These are phyloP conservation scores for Fusarium tanahbumbuense DNA, from an alignment of 2,329 filamentous ascomycete species.

Conservation along the genomic window DNA sequence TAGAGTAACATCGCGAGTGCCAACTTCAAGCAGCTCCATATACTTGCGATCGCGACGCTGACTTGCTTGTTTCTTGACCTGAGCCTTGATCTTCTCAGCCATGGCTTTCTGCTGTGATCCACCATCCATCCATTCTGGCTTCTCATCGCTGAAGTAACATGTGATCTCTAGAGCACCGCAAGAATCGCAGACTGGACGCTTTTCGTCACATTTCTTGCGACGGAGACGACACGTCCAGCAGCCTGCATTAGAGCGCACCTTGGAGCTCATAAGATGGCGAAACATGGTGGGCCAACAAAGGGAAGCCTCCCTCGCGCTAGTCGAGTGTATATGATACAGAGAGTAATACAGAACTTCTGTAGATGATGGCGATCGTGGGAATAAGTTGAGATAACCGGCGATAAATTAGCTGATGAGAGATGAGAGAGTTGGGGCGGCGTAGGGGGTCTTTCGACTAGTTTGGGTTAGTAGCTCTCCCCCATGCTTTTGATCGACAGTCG, in stretches of 20 bases:
- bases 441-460: slow-evolving; percentile 19
- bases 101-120: slow-evolving; percentile 61
- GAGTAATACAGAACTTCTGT: background rate
- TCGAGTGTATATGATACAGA: background rate
- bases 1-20: slow-evolving; percentile 47
- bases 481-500: slow-evolving; percentile 31
- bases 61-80: slow-evolving; percentile 66
- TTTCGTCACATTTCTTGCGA: slow-evolving; percentile 71
- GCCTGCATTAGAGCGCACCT: slow-evolving; percentile 58
- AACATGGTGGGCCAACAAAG: slow-evolving; percentile 39
- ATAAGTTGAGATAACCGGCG: slow-evolving; percentile 4
- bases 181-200: slow-evolving; percentile 61
- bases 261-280: slow-evolving; percentile 47
- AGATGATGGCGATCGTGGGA: background rate
- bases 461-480: slow-evolving; percentile 24
- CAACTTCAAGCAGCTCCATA: slow-evolving; percentile 55
- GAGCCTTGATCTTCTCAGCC: slow-evolving; percentile 65
- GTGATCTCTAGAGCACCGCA: slow-evolving; percentile 67
- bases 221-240: slow-evolving; percentile 72
- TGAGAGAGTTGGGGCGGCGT: slow-evolving; percentile 4
- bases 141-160: slow-evolving; percentile 64
- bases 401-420: slow-evolving; percentile 6
- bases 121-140: slow-evolving; percentile 70
- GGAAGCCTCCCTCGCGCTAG: background rate
- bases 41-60: slow-evolving; percentile 63